A percentile compares a stretch with the other conserved stretches of the same genome.
phyloP scores from a whole-genome alignment of 306 rosid species.

The Pterocarpus macrocarpus region DNA sequence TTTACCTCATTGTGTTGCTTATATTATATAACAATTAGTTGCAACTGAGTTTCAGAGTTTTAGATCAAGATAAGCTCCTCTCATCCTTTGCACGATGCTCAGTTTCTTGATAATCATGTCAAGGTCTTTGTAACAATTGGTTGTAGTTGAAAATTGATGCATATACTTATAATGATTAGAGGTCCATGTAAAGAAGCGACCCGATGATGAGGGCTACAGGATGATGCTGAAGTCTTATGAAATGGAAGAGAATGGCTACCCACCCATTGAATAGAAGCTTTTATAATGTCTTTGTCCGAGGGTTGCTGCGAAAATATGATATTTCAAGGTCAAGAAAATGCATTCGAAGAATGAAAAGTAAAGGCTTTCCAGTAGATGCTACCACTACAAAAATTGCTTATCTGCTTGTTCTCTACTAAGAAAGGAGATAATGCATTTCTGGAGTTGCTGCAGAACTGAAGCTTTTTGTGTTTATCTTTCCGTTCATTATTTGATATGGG shows the following conservation, averaged over 20 bases:
- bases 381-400: conserved; percentile 42
- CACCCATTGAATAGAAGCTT: conserved; percentile 32
- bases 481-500: not conserved
- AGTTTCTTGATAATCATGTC: too few relatives aligned
- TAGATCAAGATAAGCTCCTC: not conserved
- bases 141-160: conserved; percentile 34
- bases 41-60: not conserved
- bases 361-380: conserved; percentile 43
- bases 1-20: not conserved
- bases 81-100: too few relatives aligned
- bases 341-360: conserved; percentile 31
- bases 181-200: conserved; percentile 41
- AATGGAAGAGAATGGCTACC: conserved; percentile 47
- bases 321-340: conserved; percentile 45
- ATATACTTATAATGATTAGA: conserved; percentile 47
- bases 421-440: conserved; percentile 36
- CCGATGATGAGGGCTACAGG: conserved; percentile 6
- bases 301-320: conserved; percentile 44
- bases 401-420: not conserved
- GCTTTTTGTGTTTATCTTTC: conserved; percentile 2
- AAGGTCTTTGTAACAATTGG: too few relatives aligned
- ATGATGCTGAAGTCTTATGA: conserved; percentile 49
- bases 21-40: not conserved
- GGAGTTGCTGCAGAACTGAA: conserved; percentile 39
- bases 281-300: conserved; percentile 44